Base-by-base conservation (phyloP, 768 basidiomycete genomes). In the Thelephora aurantiotincta region DNA sequence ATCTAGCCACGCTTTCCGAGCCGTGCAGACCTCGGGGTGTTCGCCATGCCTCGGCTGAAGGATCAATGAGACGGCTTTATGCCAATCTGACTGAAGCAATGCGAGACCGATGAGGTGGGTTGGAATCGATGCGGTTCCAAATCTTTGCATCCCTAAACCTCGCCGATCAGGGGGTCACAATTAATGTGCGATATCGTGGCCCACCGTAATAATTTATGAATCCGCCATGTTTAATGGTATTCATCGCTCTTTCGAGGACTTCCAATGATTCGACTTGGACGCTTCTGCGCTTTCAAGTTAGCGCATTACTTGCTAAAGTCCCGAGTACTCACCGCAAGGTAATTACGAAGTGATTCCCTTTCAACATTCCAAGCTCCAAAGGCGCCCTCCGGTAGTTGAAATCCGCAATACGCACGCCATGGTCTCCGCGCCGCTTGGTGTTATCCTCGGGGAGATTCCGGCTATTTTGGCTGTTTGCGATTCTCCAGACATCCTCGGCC, bases 131-230 rank as follows among this genome's bases (percentile, higher is more conserved):
- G 96, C 91, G 2, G 93, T 98, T 43, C 96, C 96, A 65, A 99
- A 99, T 11, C 96, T 83, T 58, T 99, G 96, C 94, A 99, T 98
- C 41, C 94, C 92, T 87, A 35, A 30, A 48, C 43, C 38, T 18
- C 22, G 51, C 14, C 33, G n/a, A 51, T 48, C 30, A 50, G 34
- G 16, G 19, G 19, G 13, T 22, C 19, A 30, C 18, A 6, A 43
- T 42, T 14, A 46, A 22, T 2, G 19, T 12, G 18, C 23, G 33
- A 37, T 13, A 23, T 33, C 13, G 43, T 14, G 34, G 37, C 57
- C 48, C 63, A 88, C 91, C 93, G 59, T 96, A 99, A 60, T 97
- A 99, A 60, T 99, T 99, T 61, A 99, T 89, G 64, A 98, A 99
- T 0, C 96, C 96, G 49, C 77, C 78, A 46, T 72, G 64, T 61